Evolutionary conservation across 257 asterid genomes (phyloP).

Genomic region (Forsythia suspensa): DNA sequence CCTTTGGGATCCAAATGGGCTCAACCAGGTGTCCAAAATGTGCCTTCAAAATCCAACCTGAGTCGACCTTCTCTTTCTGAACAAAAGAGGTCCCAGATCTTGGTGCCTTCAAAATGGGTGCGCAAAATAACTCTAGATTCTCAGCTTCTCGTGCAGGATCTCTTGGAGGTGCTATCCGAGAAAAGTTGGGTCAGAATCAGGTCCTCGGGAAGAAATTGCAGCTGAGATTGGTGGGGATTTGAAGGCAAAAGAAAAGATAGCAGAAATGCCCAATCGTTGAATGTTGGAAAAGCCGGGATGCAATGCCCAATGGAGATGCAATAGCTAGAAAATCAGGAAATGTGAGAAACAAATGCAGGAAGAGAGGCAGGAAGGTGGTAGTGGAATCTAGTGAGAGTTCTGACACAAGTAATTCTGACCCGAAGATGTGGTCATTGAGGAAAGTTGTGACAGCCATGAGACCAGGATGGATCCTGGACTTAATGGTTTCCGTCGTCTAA

Average conservation of each 20-base stretch:
- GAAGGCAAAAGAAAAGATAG: conserved; percentile 20
- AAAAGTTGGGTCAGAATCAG: conserved; percentile 22
- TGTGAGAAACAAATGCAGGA: conserved; percentile 29
- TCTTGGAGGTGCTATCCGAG: conserved; percentile 19
- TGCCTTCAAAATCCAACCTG: conserved; percentile 28
- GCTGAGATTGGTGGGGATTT: conserved; percentile 17
- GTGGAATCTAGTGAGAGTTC: conserved; percentile 37
- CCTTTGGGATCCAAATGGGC: conserved; percentile 20
- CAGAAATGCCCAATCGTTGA: conserved; percentile 6
- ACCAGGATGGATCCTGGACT: conserved; percentile 30
- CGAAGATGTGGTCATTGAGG: conserved; percentile 29
- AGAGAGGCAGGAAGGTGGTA: conserved; percentile 28
- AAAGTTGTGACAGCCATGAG: conserved; percentile 24
- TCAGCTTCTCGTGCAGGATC: conserved; percentile 19
- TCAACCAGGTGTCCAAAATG: conserved; percentile 21
- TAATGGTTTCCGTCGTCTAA: conserved; percentile 20
- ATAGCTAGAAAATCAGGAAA: conserved; percentile 15
- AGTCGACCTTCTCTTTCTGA: conserved; percentile 26
- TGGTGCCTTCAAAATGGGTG: conserved; percentile 14
- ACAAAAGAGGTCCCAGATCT: conserved; percentile 17
- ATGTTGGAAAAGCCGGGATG: conserved; percentile 22
- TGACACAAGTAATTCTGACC: conserved; percentile 22
- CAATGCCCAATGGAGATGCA: conserved; percentile 14
- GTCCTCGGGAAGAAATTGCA: conserved; percentile 18
- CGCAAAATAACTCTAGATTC: conserved; percentile 22